phyloP scores from a whole-genome alignment of 768 basidiomycete species.

The Collybiopsis luxurians region DNA sequence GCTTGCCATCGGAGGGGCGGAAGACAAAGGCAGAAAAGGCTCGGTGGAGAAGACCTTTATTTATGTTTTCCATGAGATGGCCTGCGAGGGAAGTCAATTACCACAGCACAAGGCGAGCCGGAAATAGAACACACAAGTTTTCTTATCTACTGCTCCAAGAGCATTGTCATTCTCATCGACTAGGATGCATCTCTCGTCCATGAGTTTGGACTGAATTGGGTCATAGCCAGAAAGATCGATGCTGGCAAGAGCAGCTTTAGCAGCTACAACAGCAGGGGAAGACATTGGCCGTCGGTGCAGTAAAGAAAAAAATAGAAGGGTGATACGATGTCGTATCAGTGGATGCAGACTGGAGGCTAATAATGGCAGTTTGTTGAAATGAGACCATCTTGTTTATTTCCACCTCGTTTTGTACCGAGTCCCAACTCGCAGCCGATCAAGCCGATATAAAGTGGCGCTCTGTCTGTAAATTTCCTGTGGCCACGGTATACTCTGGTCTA shows the following conservation, averaged over 20 bases:
- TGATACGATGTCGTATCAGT: slow-evolving; percentile 2
- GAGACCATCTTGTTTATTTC: not conserved
- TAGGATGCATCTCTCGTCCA: slow-evolving; percentile 94
- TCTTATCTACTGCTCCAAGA: slow-evolving; percentile 90
- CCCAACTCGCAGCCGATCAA: not conserved
- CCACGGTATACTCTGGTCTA: too few species aligned
- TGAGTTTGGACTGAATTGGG: slow-evolving; percentile 87
- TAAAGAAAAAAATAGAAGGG: not conserved
- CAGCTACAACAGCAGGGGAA: slow-evolving; percentile 62
- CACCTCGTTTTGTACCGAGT: not conserved
- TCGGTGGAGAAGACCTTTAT: slow-evolving; percentile 90
- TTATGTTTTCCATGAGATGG: slow-evolving; percentile 97
- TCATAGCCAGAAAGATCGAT: slow-evolving; percentile 86
- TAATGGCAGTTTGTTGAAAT: not conserved
- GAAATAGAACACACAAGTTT: slow-evolving; percentile 77
- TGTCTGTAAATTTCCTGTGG: too few species aligned
- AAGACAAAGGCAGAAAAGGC: slow-evolving; percentile 99
- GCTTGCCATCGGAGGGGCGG: slow-evolving; percentile 88
- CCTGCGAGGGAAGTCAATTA: slow-evolving; percentile 46
- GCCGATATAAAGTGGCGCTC: not conserved
- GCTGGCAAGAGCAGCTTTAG: slow-evolving; percentile 61
- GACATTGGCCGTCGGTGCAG: slow-evolving; percentile 34
- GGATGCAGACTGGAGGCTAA: slow-evolving; percentile 4
- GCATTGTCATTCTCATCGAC: slow-evolving; percentile 85
- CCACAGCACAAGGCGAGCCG: not conserved